Evolutionary conservation across 2,329 filamentous ascomycete genomes (phyloP).

Genomic region (Sporothrix pallida): DNA sequence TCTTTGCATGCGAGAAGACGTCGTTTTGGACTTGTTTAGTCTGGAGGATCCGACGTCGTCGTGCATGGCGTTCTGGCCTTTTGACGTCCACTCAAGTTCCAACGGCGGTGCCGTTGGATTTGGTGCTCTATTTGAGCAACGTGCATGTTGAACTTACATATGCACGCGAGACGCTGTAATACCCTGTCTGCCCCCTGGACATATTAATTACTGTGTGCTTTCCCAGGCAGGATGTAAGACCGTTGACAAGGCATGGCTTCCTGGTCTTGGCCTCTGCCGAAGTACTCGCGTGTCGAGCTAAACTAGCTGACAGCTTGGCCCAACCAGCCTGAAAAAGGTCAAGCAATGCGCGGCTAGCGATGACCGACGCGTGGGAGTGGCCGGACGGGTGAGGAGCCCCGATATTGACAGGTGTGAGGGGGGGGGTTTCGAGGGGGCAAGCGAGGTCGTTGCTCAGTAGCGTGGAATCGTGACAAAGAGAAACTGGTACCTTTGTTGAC

Average conservation of each 20-base stretch:
- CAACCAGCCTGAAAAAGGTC: not conserved
- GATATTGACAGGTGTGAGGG: not conserved
- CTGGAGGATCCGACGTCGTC: not conserved
- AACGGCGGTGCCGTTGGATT: not conserved
- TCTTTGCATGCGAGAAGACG: not conserved
- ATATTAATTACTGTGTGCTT: not conserved
- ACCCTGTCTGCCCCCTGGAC: not conserved
- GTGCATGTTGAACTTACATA: constrained; percentile 20
- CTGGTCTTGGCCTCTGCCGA: constrained; percentile 4
- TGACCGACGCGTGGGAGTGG: constrained; percentile 11
- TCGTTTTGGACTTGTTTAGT: not conserved
- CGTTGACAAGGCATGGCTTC: not conserved
- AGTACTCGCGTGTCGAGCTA: constrained; percentile 5
- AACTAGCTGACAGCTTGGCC: constrained; percentile 13
- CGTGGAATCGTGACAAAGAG: not conserved
- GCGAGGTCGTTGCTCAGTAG: not conserved
- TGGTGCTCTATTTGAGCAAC: constrained; percentile 13
- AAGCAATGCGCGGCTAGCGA: constrained; percentile 25
- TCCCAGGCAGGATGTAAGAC: not conserved
- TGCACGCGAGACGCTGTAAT: constrained; percentile 4
- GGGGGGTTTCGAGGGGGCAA: too few species aligned
- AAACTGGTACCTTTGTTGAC: not conserved
- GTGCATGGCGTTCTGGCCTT: not conserved
- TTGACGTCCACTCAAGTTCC: too few species aligned
- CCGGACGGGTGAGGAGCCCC: constrained; percentile 5